These are phyloP conservation scores for Cymbopogon citratus DNA, from an alignment of 176 grass and related monocot genomes.

Conservation along the genomic window DNA sequence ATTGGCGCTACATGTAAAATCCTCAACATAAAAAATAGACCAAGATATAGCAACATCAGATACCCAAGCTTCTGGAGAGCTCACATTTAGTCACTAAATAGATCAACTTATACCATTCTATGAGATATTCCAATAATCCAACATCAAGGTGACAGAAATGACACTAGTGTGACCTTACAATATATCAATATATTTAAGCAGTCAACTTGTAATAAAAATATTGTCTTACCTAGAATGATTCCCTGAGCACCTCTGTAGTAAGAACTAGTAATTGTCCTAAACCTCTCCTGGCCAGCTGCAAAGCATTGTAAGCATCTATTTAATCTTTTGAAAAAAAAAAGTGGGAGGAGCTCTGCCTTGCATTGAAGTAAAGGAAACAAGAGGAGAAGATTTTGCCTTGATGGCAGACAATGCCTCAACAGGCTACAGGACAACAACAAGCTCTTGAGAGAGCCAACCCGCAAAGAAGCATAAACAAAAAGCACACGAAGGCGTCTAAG, in stretches of 20 bases:
- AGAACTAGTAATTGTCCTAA: constrained; percentile 96
- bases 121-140: background rate
- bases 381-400: background rate
- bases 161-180: background rate
- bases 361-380: background rate
- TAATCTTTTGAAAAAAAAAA: background rate
- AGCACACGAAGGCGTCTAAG: background rate
- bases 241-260: constrained; percentile 99
- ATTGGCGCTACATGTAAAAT: background rate
- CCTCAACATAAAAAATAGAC: background rate
- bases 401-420: background rate
- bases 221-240: constrained; percentile 84
- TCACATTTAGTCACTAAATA: background rate
- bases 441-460: background rate
- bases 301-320: constrained; percentile 15
- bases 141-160: background rate
- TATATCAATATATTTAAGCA: constrained; percentile 13
- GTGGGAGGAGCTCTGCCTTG: background rate
- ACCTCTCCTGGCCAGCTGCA: constrained; percentile 98
- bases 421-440: background rate
- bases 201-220: background rate
- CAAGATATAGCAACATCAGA: background rate
- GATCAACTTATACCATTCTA: background rate
- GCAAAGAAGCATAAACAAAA: background rate
- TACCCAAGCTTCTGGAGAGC: background rate